A percentile compares a stretch with the other conserved stretches of the same genome.
Evolutionary conservation across 192 early-diverging fungal species (phyloP).

Genomic region (Pecoramyces ruminantium): DNA sequence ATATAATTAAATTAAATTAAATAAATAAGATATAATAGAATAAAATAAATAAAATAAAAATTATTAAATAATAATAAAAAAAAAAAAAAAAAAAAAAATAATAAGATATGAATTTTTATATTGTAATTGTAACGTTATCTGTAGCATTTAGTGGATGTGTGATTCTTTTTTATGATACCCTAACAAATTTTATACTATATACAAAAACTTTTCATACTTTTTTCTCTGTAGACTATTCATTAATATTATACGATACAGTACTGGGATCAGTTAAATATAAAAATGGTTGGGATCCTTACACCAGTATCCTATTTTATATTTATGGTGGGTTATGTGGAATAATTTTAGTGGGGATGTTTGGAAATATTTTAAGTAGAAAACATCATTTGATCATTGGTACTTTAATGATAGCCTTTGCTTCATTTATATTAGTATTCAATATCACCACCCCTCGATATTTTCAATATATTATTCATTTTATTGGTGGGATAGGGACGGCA

Average conservation of each 20-base stretch:
- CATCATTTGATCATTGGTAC: background rate
- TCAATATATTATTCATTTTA: background rate
- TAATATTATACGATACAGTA: background rate
- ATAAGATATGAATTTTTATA: background rate
- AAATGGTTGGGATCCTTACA: background rate
- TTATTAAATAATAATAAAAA: too few species aligned
- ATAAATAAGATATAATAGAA: too few species aligned
- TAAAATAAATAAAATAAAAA: too few species aligned
- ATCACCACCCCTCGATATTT: background rate
- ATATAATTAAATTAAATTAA: too few species aligned
- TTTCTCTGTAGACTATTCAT: background rate
- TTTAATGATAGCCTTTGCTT: background rate
- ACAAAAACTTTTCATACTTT: background rate
- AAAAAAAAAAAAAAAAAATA: too few species aligned
- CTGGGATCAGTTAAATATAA: background rate
- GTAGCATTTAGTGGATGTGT: background rate
- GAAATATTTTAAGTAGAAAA: background rate
- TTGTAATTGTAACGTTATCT: background rate
- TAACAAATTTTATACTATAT: background rate
- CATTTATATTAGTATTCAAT: background rate
- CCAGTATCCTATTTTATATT: background rate
- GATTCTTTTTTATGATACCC: background rate
- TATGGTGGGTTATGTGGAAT: background rate
- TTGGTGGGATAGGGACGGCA: background rate
- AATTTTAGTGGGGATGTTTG: background rate